Evolutionary conservation across 2,329 filamentous ascomycete genomes (phyloP), one percentile per base, ranked within the genome.

Genomic region (Cytospora piceae): DNA sequence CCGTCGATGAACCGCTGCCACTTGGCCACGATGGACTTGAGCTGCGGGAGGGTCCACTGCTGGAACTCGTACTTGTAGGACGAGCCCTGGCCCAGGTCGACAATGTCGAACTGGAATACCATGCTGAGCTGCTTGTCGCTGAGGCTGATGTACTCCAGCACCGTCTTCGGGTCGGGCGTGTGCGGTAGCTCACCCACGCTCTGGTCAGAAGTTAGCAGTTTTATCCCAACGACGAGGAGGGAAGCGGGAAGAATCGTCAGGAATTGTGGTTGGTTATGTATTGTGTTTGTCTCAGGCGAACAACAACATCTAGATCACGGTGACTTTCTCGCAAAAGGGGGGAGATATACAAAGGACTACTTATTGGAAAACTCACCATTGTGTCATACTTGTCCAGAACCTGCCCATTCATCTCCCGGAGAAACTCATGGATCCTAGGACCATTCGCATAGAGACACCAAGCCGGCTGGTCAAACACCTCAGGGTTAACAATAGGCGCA

Each of bases 101-200:
- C 86, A 14, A 88, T 82, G 69, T 87, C 85, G 68, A 89, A 88
- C 69, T 87, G 86, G 74, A 91, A 91, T 1, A 90, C 86, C 89
- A 91, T 91, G 72, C 87, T 84, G 58, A 91, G 77, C 74, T 90
- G 84, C 66, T 82, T 82, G 63, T 85, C 83, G 32, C 81, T 76
- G 0, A 85, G 82, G 3, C 83, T 82, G 17, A 90, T 85, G 68
- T 89, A 90, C 22, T 80, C 73, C 9, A 90, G 75, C 1, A 90
- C 86, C 46, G 85, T 79, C 4, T 76, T 74, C 32, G 83, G 80
- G 63, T 89, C 83, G 0, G 85, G 87, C 0, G 88, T 89, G 70
- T 84, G 77, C 0, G 88, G 87, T 31, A 90, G 83, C 75, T 92
- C 90, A 58, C 90, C 90, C 0, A 92, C 88, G 0, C 88, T 91